phyloP scores from a whole-genome alignment of 2,329 filamentous ascomycete species.

The Aureobasidium uvarum region DNA sequence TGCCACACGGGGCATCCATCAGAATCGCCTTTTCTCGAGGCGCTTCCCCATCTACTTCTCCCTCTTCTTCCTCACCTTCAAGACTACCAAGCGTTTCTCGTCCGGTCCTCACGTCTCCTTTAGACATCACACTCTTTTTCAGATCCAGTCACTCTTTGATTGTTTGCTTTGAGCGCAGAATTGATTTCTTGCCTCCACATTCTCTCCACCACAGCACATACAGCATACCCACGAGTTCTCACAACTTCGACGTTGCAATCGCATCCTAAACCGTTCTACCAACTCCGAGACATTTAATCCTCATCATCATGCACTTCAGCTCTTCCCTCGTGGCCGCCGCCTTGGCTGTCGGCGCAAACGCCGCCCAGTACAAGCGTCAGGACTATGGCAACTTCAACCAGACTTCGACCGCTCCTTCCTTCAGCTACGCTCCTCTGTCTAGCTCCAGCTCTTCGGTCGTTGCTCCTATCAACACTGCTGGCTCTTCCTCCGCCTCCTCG shows the following conservation, averaged over 20 bases:
- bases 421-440: constrained; percentile 25
- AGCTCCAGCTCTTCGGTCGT: constrained; percentile 30
- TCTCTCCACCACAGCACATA: constrained; percentile 25
- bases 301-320: constrained; percentile 30
- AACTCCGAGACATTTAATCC: constrained; percentile 3
- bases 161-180: constrained; percentile 27
- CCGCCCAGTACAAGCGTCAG: constrained; percentile 27
- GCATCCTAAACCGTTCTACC: constrained; percentile 25
- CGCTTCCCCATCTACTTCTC: constrained; percentile 16
- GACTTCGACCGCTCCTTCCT: constrained; percentile 22
- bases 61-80: constrained; percentile 31
- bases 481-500: constrained; percentile 23
- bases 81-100: constrained; percentile 32
- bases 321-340: constrained; percentile 27
- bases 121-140: constrained; percentile 38
- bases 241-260: constrained; percentile 28
- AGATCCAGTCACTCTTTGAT: constrained; percentile 37
- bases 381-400: constrained; percentile 25
- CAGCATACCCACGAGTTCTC: constrained; percentile 20
- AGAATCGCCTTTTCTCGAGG: constrained; percentile 17
- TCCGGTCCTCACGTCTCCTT: constrained; percentile 33
- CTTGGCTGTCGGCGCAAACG: constrained; percentile 28
- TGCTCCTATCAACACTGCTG: constrained; percentile 28
- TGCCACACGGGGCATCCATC: constrained; percentile 12
- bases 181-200: constrained; percentile 30